Conservation (phyloP, 768 basidiomycete genomes). For the Russula ochroleuca region DNA sequence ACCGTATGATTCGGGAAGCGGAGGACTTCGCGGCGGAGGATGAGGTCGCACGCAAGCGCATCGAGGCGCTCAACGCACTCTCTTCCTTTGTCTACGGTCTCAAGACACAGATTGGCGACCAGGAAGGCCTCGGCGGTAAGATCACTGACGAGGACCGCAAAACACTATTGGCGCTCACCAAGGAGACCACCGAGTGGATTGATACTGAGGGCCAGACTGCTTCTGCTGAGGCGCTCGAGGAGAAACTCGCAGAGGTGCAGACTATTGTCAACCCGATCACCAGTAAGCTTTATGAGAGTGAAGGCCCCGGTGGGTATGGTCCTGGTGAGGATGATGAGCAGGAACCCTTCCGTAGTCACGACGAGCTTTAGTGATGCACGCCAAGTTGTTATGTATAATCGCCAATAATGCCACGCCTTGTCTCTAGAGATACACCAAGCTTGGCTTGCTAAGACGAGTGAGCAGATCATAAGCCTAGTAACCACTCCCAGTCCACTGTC, state of each 20-base stretch:
- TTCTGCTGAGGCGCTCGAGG: constrained; percentile 83
- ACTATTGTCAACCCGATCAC: constrained; percentile 44
- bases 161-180: constrained; percentile 72
- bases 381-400: constrained; percentile 18
- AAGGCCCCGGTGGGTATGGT: constrained; percentile 28
- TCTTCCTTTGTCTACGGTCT: constrained; percentile 82
- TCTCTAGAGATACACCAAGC: constrained; percentile 4
- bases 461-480: background rate
- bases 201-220: constrained; percentile 78
- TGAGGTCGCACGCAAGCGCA: constrained; percentile 70
- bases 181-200: constrained; percentile 90
- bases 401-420: constrained; percentile 12
- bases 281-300: constrained; percentile 38
- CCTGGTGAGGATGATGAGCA: constrained; percentile 37
- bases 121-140: constrained; percentile 89
- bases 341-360: constrained; percentile 41
- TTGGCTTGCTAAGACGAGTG: background rate
- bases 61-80: constrained; percentile 78
- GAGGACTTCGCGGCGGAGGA: constrained; percentile 87
- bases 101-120: constrained; percentile 81
- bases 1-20: constrained; percentile 92
- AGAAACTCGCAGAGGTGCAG: constrained; percentile 59
- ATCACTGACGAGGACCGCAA: constrained; percentile 77
- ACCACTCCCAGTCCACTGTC: constrained; percentile 23
- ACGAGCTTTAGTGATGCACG: constrained; percentile 38